Evolutionary conservation across 495 filamentous ascomycete species (phyloP).

Genomic region (Neurospora terricola): DNA sequence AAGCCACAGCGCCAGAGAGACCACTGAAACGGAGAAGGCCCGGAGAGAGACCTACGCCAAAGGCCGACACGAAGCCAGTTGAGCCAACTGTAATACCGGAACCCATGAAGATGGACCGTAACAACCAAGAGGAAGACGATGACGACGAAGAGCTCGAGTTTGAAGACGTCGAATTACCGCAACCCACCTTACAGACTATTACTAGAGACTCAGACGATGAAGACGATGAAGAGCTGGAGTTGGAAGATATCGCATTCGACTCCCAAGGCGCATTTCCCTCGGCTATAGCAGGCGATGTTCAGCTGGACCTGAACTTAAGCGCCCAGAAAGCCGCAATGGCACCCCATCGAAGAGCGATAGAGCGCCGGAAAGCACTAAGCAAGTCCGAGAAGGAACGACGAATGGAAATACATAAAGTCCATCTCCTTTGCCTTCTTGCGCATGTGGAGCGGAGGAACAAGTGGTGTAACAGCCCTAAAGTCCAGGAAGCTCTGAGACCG

Average conservation of each 20-base stretch:
- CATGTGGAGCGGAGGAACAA: constrained; percentile 67
- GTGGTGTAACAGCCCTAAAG: constrained; percentile 75
- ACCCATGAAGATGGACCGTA: not conserved
- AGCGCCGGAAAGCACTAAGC: constrained; percentile 52
- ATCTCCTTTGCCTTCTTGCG: constrained; percentile 69
- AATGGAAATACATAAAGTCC: constrained; percentile 73
- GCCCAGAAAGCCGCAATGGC: constrained; percentile 30
- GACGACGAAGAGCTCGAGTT: constrained; percentile 22
- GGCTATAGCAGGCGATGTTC: constrained; percentile 29
- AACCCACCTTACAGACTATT: constrained; percentile 19
- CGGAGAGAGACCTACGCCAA: constrained; percentile 21
- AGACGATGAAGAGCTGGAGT: constrained; percentile 23
- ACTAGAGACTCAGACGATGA: constrained; percentile 21
- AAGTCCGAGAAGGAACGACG: constrained; percentile 61
- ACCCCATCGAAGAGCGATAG: constrained; percentile 15
- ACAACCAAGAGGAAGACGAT: constrained; percentile 20
- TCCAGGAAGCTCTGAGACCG: constrained; percentile 50
- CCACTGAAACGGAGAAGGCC: constrained; percentile 33
- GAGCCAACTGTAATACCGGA: constrained; percentile 1
- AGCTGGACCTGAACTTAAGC: constrained; percentile 49
- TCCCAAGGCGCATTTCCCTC: constrained; percentile 4
- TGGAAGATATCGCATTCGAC: constrained; percentile 28
- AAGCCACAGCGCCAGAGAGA: constrained; percentile 11
- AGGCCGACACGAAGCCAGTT: constrained; percentile 6
- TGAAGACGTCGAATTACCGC: constrained; percentile 26